These are phyloP conservation scores for Verticillium alfalfae DNA, from an alignment of 2,329 filamentous ascomycete species.

Conservation along the genomic window DNA sequence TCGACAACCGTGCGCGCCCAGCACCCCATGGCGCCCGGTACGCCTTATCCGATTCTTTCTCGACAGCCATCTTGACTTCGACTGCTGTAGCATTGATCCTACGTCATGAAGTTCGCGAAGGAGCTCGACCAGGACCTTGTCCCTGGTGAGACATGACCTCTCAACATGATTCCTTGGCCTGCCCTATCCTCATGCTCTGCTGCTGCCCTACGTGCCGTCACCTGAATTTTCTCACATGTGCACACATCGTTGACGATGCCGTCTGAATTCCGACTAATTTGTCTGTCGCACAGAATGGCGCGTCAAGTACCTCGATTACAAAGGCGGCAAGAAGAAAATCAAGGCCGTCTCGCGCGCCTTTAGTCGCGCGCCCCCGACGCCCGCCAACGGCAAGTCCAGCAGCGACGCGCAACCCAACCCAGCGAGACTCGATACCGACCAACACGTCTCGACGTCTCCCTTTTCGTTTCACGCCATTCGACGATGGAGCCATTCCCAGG, in stretches of 20 bases:
- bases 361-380: constrained; percentile 51
- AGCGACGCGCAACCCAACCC: not conserved
- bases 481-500: not conserved
- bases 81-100: not conserved
- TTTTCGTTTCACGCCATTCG: not conserved
- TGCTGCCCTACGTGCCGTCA: not conserved
- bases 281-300: constrained; percentile 64
- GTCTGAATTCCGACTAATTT: constrained; percentile 1
- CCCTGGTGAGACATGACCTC: constrained; percentile 51
- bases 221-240: not conserved
- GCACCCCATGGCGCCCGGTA: not conserved
- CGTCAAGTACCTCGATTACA: constrained; percentile 91
- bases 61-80: not conserved
- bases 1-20: not conserved
- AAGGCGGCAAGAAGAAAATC: constrained; percentile 89
- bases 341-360: constrained; percentile 76
- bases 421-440: not conserved
- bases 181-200: not conserved
- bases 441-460: not conserved
- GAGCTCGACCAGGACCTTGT: constrained; percentile 85
- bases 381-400: constrained; percentile 16
- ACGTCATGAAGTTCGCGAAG: constrained; percentile 62
- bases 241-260: not conserved
- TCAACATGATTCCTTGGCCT: not conserved
- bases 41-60: not conserved